Conservation (phyloP, 2,329 filamentous ascomycete species). For the Xylariaceae sp. region DNA sequence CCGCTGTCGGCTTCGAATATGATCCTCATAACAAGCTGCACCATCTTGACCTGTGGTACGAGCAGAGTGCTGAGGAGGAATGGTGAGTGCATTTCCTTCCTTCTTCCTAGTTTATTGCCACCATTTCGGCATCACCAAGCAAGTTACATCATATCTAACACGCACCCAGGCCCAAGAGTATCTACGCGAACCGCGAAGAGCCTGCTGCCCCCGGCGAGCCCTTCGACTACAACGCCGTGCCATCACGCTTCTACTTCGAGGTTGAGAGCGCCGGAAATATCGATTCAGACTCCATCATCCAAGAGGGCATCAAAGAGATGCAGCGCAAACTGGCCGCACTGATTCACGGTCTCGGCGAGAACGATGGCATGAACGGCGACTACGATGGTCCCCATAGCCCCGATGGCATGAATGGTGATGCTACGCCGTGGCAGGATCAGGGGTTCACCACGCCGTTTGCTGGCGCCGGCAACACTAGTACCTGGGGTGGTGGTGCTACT, state of each 20-base stretch:
- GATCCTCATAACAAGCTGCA: slow-evolving; percentile 94
- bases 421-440: slow-evolving; percentile 56
- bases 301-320: slow-evolving; percentile 81
- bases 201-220: slow-evolving; percentile 75
- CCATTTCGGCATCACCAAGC: too few relatives aligned
- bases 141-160: too few relatives aligned
- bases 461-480: slow-evolving; percentile 52
- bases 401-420: slow-evolving; percentile 55
- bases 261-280: slow-evolving; percentile 86
- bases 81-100: slow-evolving; percentile 46
- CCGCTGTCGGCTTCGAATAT: slow-evolving; percentile 95
- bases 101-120: too few relatives aligned
- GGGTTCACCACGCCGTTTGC: slow-evolving; percentile 69
- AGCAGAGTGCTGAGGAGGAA: slow-evolving; percentile 75
- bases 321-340: slow-evolving; percentile 86
- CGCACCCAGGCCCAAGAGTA: slow-evolving; percentile 67
- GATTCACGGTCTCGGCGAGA: slow-evolving; percentile 57
- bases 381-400: slow-evolving; percentile 65
- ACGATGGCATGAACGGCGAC: slow-evolving; percentile 54
- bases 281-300: slow-evolving; percentile 84
- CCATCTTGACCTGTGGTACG: slow-evolving; percentile 93
- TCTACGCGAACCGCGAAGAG: slow-evolving; percentile 77
- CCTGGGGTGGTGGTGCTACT: slow-evolving; percentile 56
- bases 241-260: slow-evolving; percentile 85
- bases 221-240: slow-evolving; percentile 87